Evolutionary conservation across 106 monocot genomes (phyloP).

Genomic region (Dendrobium catenatum): DNA sequence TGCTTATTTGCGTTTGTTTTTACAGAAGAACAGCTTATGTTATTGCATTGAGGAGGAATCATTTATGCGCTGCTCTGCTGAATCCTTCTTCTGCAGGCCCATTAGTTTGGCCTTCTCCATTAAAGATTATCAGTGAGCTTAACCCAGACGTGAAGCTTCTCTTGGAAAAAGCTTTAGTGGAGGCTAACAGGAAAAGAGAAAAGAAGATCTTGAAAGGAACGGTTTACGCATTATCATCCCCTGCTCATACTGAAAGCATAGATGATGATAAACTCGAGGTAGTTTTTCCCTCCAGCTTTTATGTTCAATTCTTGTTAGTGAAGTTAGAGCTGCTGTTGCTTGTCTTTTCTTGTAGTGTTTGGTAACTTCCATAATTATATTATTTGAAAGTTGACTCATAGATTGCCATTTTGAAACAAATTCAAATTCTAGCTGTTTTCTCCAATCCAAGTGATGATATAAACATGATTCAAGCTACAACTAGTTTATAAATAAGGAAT

Average conservation of each 20-base stretch:
- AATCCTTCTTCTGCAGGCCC: constrained; percentile 90
- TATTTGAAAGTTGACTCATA: too few relatives aligned
- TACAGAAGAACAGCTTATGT: constrained; percentile 73
- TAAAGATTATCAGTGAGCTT: constrained; percentile 87
- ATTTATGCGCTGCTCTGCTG: constrained; percentile 72
- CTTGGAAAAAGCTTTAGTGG: constrained; percentile 70
- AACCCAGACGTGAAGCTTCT: constrained; percentile 65
- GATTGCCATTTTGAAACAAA: too few relatives aligned
- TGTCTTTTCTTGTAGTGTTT: not conserved
- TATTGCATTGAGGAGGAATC: constrained; percentile 63
- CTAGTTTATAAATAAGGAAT: too few relatives aligned
- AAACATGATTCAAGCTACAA: too few relatives aligned
- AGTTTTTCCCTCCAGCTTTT: constrained; percentile 3
- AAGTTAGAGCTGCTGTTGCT: not conserved
- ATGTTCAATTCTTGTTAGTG: too few relatives aligned
- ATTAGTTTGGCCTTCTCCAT: constrained; percentile 82
- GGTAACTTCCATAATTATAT: too few relatives aligned
- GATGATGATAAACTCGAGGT: constrained; percentile 62
- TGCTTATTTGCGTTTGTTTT: not conserved
- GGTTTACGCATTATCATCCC: constrained; percentile 34
- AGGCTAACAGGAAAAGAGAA: constrained; percentile 79
- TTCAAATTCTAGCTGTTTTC: too few relatives aligned
- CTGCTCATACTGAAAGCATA: constrained; percentile 37
- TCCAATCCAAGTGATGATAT: too few relatives aligned
- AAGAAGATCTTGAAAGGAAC: constrained; percentile 72